A percentile compares a stretch with the other conserved stretches of the same genome.
These are phyloP conservation scores for Abrus precatorius DNA, from an alignment of 306 rosid species.

Conservation along the genomic window DNA sequence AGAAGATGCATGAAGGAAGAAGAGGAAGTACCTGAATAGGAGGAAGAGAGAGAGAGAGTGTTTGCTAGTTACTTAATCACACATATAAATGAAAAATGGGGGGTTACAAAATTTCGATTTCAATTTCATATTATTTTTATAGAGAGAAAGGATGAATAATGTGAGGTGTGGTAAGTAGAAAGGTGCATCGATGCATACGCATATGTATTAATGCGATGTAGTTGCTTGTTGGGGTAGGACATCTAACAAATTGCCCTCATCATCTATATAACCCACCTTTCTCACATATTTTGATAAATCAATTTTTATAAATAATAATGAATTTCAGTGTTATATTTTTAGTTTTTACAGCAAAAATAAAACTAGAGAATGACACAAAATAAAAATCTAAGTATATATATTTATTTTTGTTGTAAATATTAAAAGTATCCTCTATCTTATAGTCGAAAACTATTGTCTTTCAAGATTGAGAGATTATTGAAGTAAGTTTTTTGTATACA, in stretches of 20 bases:
- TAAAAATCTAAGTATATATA: no score
- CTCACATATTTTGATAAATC: no score
- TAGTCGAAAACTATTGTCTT: no score
- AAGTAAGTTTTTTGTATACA: no score
- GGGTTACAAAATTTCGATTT: neutral
- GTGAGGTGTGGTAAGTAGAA: conserved; percentile 39
- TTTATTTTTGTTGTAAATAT: no score
- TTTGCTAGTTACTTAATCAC: neutral
- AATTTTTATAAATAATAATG: no score
- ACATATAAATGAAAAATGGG: neutral
- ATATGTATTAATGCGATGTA: conserved; percentile 53
- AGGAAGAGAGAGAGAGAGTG: neutral
- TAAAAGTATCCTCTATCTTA: no score
- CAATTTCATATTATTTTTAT: neutral
- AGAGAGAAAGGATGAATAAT: conserved; percentile 5
- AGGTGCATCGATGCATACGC: conserved; percentile 41
- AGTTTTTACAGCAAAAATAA: neutral
- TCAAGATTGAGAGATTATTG: no score
- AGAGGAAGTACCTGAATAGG: conserved; percentile 36
- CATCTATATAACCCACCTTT: conserved; percentile 40
- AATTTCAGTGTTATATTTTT: neutral
- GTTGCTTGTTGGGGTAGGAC: conserved; percentile 74
- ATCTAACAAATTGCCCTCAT: conserved; percentile 56
- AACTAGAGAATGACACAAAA: neutral
- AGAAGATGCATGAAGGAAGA: neutral